Evolutionary conservation across 257 asterid genomes (phyloP).

Genomic region (Solanum chiquidenum): DNA sequence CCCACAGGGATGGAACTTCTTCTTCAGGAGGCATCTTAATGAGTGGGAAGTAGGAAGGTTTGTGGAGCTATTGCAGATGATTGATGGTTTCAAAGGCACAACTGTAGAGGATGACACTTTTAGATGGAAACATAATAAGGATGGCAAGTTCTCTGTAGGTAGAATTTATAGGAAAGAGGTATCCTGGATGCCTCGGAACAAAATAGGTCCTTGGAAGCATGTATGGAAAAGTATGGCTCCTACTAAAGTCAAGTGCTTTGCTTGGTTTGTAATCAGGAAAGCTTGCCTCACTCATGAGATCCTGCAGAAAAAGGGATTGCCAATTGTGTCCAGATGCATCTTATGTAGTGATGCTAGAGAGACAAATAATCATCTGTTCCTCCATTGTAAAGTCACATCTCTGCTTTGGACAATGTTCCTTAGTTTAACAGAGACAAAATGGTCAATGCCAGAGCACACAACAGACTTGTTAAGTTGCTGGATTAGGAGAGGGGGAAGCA

Average conservation of each 20-base stretch:
- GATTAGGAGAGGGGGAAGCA: background rate
- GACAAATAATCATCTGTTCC: background rate
- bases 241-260: background rate
- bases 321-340: background rate
- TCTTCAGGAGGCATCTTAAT: too few relatives aligned
- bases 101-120: background rate
- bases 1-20: too few relatives aligned
- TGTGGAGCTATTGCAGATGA: background rate
- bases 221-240: background rate
- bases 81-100: background rate
- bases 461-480: background rate
- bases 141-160: background rate
- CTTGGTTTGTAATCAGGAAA: background rate
- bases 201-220: background rate
- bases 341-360: background rate
- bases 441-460: background rate
- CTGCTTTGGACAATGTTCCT: background rate
- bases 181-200: background rate
- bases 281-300: background rate
- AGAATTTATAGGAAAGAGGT: background rate
- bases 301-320: background rate
- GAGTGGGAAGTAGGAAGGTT: background rate
- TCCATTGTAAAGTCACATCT: background rate
- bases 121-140: background rate
- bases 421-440: background rate